Evolutionary conservation across 208 protist genomes (phyloP).

Genomic region (Wallacemonas sp.): DNA sequence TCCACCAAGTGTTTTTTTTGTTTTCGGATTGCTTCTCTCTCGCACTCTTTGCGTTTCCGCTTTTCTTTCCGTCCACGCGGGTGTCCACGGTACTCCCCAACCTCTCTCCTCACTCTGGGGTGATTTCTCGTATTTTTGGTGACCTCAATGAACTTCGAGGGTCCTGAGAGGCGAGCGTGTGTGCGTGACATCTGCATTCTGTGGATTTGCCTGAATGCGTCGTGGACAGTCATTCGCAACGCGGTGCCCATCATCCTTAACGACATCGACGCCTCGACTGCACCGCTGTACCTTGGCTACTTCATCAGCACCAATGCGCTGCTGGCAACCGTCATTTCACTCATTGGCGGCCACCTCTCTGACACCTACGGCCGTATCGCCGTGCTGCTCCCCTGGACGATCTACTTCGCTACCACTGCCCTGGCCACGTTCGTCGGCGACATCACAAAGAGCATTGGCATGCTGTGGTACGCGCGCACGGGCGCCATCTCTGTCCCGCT

Average conservation of each 20-base stretch:
- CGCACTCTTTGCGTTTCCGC: no score
- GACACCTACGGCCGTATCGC: slow-evolving; percentile 31
- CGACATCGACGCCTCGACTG: slow-evolving; percentile 25
- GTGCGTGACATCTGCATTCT: slow-evolving; percentile 9
- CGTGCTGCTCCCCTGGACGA: slow-evolving; percentile 29
- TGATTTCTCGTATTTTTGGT: no score
- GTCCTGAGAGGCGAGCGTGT: not conserved
- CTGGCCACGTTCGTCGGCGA: slow-evolving; percentile 23
- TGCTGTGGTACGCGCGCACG: slow-evolving; percentile 27
- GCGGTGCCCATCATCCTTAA: slow-evolving; percentile 31
- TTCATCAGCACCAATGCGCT: slow-evolving; percentile 44
- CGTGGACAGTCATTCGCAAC: slow-evolving; percentile 4
- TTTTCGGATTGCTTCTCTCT: no score
- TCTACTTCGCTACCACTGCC: slow-evolving; percentile 28
- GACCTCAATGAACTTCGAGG: slow-evolving; percentile 6
- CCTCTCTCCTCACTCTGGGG: no score
- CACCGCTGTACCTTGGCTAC: slow-evolving; percentile 35
- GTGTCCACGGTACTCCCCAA: no score
- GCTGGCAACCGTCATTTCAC: slow-evolving; percentile 32
- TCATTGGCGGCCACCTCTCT: slow-evolving; percentile 28
- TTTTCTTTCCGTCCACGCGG: no score
- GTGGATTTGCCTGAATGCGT: slow-evolving; percentile 5
- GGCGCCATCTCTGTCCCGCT: slow-evolving; percentile 33
- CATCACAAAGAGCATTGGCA: slow-evolving; percentile 10
- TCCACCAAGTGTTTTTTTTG: no score